Conservation (phyloP, 2,329 filamentous ascomycete genomes). For the Neofusicoccum laricinum region DNA sequence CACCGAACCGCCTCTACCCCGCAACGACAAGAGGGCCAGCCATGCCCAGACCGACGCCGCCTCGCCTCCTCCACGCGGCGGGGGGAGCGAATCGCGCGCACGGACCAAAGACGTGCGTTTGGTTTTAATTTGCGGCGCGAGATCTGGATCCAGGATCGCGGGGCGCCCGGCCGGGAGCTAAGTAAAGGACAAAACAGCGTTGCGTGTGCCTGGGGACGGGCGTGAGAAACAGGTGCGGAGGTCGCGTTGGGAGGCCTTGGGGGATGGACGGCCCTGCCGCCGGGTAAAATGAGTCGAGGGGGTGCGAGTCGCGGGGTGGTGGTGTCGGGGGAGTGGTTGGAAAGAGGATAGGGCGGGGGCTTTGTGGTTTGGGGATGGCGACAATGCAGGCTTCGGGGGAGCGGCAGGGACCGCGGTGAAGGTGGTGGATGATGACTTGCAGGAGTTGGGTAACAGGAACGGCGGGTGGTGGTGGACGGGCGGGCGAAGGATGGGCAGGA, state of each 20-base stretch:
- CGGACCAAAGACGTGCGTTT: too few species aligned
- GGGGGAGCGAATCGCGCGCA: too few species aligned
- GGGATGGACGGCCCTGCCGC: too few species aligned
- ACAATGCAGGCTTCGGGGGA: background rate
- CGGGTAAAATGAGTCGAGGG: background rate
- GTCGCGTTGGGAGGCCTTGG: background rate
- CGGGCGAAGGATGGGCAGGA: background rate
- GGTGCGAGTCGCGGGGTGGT: too few species aligned
- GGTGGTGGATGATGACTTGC: background rate
- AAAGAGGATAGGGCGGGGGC: background rate
- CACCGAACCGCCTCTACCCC: too few species aligned
- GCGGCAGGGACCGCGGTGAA: background rate
- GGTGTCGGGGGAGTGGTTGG: background rate
- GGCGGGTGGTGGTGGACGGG: background rate
- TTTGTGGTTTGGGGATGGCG: background rate
- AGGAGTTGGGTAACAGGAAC: background rate
- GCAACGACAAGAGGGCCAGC: too few species aligned
- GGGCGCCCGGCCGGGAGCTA: too few species aligned
- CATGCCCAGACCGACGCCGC: too few species aligned
- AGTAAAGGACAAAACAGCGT: too few species aligned
- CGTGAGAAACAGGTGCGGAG: background rate
- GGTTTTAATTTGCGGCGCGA: too few species aligned
- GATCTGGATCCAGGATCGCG: too few species aligned
- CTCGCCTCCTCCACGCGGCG: background rate
- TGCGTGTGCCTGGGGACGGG: background rate